Base-by-base conservation (phyloP, 345 rosid species). In the Hirschfeldia incana region DNA sequence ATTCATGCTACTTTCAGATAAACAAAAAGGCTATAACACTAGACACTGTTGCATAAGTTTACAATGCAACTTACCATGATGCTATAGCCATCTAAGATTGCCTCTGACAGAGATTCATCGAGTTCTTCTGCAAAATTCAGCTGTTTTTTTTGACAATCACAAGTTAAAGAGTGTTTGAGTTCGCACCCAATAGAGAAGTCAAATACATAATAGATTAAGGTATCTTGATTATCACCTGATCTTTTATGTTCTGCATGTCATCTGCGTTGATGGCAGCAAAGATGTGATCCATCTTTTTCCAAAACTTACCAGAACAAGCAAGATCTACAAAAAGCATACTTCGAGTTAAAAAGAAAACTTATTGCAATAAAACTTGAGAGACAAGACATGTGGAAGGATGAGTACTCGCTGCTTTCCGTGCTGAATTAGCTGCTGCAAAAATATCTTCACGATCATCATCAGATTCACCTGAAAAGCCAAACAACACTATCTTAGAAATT, bases 381-480 rank as follows among this genome's bases (percentile, higher is more conserved):
- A 72, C 49, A 65, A 37, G 73, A 65, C 11, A 55, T 67, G 78
- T 67, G 72, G 65, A 63, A 77, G 75, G 82, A 79, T 70, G 33
- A 87, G 69, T 90, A 96, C 98, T 79, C 58, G 84, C 78, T 73
- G 91, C 87, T 73, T 88, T 88, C 60, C 87, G 84, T 39, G 99
- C 98, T 77, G 90, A 88, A 73, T 83, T 78, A 57, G 98, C 99
- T 69, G 97, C 97, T 17, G 86, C 89, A 86, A 87, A 86, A 69
- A 93, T 85, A 78, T 94, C 97, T 77, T 90, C 97, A 67, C 68
- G 90, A 74, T 93, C 97, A 85, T 94, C 97, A 65, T 86, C 95
- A 79, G 90, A 87, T 78, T 89, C 97, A 80, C 92, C 99, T 96
- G 88, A 78, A 81, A 81, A 34, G 29, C 49, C 73, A 64, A 6